These are phyloP conservation scores for Pseudocercospora eumusae DNA, from an alignment of 2,329 filamentous ascomycete species.

Conservation along the genomic window DNA sequence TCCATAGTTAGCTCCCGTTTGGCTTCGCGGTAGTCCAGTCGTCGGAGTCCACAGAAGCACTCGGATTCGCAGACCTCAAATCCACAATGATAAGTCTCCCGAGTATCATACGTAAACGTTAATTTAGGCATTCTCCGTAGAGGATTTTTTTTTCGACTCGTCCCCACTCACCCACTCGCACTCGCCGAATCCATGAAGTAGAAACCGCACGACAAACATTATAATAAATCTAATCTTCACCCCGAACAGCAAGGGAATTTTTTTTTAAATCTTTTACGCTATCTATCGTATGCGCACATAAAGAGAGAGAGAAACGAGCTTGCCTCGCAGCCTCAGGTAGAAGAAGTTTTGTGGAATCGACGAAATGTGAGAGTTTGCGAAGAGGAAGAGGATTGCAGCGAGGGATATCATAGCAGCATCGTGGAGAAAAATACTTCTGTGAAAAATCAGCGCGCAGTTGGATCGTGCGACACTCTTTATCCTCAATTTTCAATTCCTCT, in stretches of 20 bases:
- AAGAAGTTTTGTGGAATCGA: conserved; percentile 23
- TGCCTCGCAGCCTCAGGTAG: no score
- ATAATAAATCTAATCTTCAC: conserved; percentile 11
- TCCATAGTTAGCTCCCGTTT: no score
- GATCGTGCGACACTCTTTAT: no score
- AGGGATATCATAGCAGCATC: not conserved
- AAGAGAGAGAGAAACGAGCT: conserved; percentile 12
- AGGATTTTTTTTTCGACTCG: no score
- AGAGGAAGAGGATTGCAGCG: not conserved
- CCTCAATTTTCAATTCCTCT: not conserved
- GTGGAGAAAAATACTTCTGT: not conserved
- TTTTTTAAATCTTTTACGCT: conserved; percentile 19
- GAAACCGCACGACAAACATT: conserved; percentile 23
- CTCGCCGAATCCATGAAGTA: conserved; percentile 15
- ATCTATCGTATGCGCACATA: conserved; percentile 24
- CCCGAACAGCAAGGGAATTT: conserved; percentile 26
- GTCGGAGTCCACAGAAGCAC: no score
- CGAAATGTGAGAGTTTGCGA: conserved; percentile 3
- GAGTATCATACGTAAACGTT: no score
- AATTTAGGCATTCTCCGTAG: no score
- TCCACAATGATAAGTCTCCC: no score
- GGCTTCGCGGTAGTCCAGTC: no score
- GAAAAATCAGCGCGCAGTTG: no score
- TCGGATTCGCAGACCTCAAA: no score
- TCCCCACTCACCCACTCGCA: no score